Base-by-base conservation (phyloP, 2,329 filamentous ascomycete genomes). In the Penicillium brevicompactum region DNA sequence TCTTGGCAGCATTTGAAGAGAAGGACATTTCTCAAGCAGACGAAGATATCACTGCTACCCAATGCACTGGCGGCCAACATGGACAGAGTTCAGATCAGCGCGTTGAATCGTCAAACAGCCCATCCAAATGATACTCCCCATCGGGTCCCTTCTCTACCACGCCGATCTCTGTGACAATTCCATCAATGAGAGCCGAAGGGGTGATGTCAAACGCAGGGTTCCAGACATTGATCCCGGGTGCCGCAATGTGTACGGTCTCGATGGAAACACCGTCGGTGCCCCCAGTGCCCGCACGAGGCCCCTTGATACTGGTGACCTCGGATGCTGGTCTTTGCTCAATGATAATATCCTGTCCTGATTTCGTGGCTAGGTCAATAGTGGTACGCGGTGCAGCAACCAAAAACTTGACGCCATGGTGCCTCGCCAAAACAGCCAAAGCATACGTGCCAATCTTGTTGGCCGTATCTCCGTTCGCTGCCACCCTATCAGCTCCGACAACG, bases 371-470 rank as follows among this genome's bases (percentile, higher is more conserved):
- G 69, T 99, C 94, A 64, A 99, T 94, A 53, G 91, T 96, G 2
- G 94, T 99, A 6, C 92, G 90, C 0, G 94, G 94, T 0, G 94
- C 94, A 0, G 94, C 94, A 30, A 99, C 92, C 9, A 99, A 83
- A 71, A 99, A 99, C 74, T 93, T 96, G 68, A 97, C 83, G 16
- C 90, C 90, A 67, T 99, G 94, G 68, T 92, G 81, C 62, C 84
- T 87, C 21, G 94, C 94, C 30, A 96, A 82, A n/a, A 97, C 92
- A 3, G 94, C 92, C 4, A 99, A 83, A 51, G 88, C 84, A 72
- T 99, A 97, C 0, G 94, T 99, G 49, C 94, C 94, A 58, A 99
- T 95, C 80, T 99, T 99, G 79, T 99, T 99, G 53, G 94, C 94
- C 0, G 94, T 97, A 76, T 99, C 94, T 30, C 94, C 94, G 67